Conservation (phyloP, 257 asterid species). For the Ballota nigra region DNA sequence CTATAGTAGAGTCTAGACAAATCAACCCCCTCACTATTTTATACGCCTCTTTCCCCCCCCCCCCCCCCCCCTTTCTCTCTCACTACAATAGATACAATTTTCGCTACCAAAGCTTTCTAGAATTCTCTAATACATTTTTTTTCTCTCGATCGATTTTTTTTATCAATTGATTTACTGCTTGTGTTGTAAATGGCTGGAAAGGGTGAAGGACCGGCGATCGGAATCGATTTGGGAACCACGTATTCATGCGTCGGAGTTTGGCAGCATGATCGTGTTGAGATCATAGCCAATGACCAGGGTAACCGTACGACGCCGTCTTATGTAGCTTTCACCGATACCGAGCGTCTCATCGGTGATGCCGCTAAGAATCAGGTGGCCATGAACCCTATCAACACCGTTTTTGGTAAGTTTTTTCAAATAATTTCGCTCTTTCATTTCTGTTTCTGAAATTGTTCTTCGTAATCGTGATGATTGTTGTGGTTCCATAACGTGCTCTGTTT, state of each 20-base stretch:
- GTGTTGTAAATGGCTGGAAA: slow-evolving; percentile 32
- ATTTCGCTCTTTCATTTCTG: too few relatives aligned
- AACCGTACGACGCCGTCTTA: slow-evolving; percentile 45
- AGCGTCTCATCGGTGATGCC: too few relatives aligned
- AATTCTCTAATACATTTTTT: not conserved
- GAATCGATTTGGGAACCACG: slow-evolving; percentile 43
- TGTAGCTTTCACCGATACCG: slow-evolving; percentile 40
- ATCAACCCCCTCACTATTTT: not conserved
- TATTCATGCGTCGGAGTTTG: slow-evolving; percentile 43
- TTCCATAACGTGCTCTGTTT: not conserved
- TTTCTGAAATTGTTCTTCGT: not conserved
- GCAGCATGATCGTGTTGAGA: slow-evolving; percentile 46
- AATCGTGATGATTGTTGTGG: not conserved
- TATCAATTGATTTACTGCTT: not conserved
- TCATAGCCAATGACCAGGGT: slow-evolving; percentile 43
- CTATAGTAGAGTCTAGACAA: slow-evolving; percentile 3
- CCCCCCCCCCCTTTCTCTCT: too few relatives aligned
- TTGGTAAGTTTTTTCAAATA: slow-evolving; percentile 24
- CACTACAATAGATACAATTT: not conserved
- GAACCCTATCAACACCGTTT: slow-evolving; percentile 44
- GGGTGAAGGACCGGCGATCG: slow-evolving; percentile 42
- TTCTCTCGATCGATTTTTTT: not conserved
- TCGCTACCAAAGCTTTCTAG: too few relatives aligned
- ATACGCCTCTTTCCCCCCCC: not conserved
- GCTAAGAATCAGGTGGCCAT: slow-evolving; percentile 49